Percentiles rank a stretch among this genome's conserved stretches.
phyloP scores from a whole-genome alignment of 257 asterid genomes.

The Solanum verrucosum region DNA sequence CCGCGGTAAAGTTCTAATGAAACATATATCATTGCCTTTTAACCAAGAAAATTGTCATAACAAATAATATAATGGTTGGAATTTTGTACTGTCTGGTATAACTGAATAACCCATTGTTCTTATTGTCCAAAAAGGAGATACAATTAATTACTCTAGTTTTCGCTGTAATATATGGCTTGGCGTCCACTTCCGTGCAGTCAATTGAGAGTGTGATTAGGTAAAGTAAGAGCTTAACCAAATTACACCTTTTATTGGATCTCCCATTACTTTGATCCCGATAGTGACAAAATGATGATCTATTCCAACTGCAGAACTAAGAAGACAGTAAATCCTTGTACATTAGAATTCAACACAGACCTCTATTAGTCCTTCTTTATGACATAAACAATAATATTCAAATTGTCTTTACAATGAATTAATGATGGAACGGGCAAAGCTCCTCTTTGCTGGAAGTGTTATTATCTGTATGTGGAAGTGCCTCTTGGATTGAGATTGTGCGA shows the following conservation, averaged over 20 bases:
- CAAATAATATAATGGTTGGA: background rate
- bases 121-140: background rate
- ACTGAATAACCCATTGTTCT: background rate
- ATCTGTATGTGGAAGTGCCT: background rate
- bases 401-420: background rate
- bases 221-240: background rate
- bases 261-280: background rate
- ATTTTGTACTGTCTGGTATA: background rate
- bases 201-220: background rate
- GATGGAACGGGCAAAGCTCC: background rate
- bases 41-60: background rate
- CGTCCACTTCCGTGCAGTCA: background rate
- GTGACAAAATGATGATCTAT: background rate
- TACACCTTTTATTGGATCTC: background rate
- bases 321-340: background rate
- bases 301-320: background rate
- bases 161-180: background rate
- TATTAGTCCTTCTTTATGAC: background rate
- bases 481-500: background rate
- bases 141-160: background rate
- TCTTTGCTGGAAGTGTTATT: background rate
- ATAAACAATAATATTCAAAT: background rate
- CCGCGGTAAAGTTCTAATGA: conserved; percentile 19
- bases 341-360: background rate
- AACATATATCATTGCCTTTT: background rate